Conservation (phyloP, 441 rosid genomes). For the Corymbia citriodora region DNA sequence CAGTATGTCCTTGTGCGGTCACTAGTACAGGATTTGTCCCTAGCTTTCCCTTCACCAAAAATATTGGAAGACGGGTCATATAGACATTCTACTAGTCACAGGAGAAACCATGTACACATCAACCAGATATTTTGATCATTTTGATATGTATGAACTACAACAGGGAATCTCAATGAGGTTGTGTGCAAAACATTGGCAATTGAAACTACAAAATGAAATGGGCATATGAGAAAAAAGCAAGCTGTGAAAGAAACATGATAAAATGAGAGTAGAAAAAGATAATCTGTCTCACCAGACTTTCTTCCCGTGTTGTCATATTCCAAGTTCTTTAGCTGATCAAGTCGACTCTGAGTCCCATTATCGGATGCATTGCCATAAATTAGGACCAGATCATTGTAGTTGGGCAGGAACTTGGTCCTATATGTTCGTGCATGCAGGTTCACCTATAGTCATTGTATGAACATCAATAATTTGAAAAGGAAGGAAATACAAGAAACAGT, state of each 20-base stretch:
- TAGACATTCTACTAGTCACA: background rate
- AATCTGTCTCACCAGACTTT: constrained; percentile 23
- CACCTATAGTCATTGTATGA: constrained; percentile 28
- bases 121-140: background rate
- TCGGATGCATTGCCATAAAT: constrained; percentile 39
- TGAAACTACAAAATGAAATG: background rate
- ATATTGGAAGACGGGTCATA: background rate
- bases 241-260: background rate
- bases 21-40: constrained; percentile 15
- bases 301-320: constrained; percentile 26
- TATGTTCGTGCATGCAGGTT: constrained; percentile 63
- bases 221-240: background rate
- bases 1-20: constrained; percentile 87
- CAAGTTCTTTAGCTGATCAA: constrained; percentile 26
- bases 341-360: constrained; percentile 17
- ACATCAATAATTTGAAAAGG: background rate
- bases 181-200: background rate
- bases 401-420: constrained; percentile 61
- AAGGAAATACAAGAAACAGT: constrained; percentile 2
- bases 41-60: constrained; percentile 42
- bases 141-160: background rate
- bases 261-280: background rate
- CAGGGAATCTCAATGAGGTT: background rate
- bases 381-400: constrained; percentile 61
- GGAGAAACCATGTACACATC: background rate